Base-by-base conservation (phyloP, 208 protist genomes). In the Crithidia sp. region DNA sequence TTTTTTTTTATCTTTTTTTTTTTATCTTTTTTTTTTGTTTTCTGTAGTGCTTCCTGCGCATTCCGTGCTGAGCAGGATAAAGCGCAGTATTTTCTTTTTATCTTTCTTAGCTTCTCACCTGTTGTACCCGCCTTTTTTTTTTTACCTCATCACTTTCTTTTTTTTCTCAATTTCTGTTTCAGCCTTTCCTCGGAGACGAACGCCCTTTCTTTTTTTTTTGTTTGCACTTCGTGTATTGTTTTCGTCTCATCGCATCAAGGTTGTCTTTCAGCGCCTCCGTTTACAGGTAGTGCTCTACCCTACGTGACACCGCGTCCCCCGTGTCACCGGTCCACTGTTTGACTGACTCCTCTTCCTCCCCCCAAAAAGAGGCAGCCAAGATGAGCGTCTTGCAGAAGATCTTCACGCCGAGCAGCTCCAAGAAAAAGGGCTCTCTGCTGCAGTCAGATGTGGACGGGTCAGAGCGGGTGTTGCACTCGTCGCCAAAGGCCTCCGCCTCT, bases 341-440 rank as follows among this genome's bases (percentile, higher is more conserved):
- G 28, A 0, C 28, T 28, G 28, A 28, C 0, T 28, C 1, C 28
- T 28, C 28, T 28, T 28, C 28, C 28, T 28, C 28, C 28, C 28
- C 28, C 28, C 28, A 28, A 28, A 28, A 28, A 28, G 28, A 28
- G 28, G 28, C 28, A 28, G 28, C 28, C 28, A 28, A 40, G 19
- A 74, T 79, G 74, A 79, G 57, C 44, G 49, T 79, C 2, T 41
- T 79, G 14, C 74, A 79, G 61, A 79, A 73, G 67, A 73, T 79
- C 14, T 73, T 79, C 45, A 63, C 74, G 41, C 67, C 74, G n/a
- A 47, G 76, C 52, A 76, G 67, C 63, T 57, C 60, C 59, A 68
- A 56, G 39, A 80, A 80, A 62, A 80, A 69, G 49, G 44, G 49
- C 12, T 39, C 49, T 13, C 60, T 74, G 66, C 39, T 69, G 53